A percentile compares a stretch with the other conserved stretches of the same genome.
These are phyloP conservation scores for Cyclanthera cordifolia DNA, from an alignment of 306 rosid species.

Conservation along the genomic window DNA sequence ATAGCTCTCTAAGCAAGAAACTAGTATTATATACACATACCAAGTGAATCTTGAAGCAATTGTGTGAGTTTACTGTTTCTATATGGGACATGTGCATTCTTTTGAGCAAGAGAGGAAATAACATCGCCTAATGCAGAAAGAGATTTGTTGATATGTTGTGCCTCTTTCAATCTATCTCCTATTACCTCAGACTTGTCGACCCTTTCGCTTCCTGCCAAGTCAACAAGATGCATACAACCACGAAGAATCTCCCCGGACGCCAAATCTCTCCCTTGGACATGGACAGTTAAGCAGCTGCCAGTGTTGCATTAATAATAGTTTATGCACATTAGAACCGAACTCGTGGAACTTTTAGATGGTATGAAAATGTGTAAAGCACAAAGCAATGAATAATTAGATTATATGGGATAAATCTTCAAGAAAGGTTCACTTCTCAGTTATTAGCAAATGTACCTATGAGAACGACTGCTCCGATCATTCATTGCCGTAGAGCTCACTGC, in stretches of 20 bases:
- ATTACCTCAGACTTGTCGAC: slow-evolving; percentile 88
- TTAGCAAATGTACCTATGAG: slow-evolving; percentile 50
- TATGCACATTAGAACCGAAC: neutral
- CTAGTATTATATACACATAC: slow-evolving; percentile 23
- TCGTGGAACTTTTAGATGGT: neutral
- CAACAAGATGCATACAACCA: slow-evolving; percentile 89
- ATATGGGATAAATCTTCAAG: neutral
- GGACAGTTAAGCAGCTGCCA: slow-evolving; percentile 87
- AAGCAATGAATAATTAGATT: neutral
- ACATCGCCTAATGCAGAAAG: slow-evolving; percentile 97
- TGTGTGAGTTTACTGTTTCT: slow-evolving; percentile 96
- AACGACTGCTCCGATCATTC: slow-evolving; percentile 88
- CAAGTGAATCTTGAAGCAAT: slow-evolving; percentile 89
- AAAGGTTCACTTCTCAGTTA: neutral
- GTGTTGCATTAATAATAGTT: slow-evolving; percentile 17
- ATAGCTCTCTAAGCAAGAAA: neutral
- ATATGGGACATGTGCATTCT: slow-evolving; percentile 84
- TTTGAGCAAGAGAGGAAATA: slow-evolving; percentile 74
- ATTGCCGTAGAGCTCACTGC: slow-evolving; percentile 77
- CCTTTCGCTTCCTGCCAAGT: slow-evolving; percentile 96
- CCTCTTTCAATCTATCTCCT: slow-evolving; percentile 94
- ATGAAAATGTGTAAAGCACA: neutral
- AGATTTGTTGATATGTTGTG: slow-evolving; percentile 91
- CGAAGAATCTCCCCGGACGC: slow-evolving; percentile 54
- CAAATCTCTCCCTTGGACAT: slow-evolving; percentile 78